Percentiles rank a stretch among this genome's conserved stretches.
These are phyloP conservation scores for Colletotrichum noveboracense DNA, from an alignment of 2,329 filamentous ascomycete genomes.

Conservation along the genomic window DNA sequence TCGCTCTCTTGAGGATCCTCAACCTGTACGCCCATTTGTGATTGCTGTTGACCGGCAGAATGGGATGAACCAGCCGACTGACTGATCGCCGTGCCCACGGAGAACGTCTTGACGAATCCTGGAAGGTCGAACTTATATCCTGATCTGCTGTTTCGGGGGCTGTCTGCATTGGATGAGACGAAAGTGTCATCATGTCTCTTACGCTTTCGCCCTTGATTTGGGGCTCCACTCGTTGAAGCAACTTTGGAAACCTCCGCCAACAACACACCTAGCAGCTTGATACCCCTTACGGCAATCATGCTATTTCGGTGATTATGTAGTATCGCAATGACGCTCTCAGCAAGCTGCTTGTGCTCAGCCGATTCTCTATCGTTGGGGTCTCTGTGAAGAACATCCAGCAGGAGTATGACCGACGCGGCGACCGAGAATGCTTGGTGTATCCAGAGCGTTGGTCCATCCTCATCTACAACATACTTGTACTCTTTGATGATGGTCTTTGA, in stretches of 20 bases:
- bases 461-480: conserved; percentile 24
- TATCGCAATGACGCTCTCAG: not conserved
- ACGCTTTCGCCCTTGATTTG: not conserved
- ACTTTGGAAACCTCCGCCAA: not conserved
- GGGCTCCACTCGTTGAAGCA: not conserved
- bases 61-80: not conserved
- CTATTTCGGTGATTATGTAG: not conserved
- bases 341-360: not conserved
- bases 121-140: not conserved
- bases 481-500: conserved; percentile 42
- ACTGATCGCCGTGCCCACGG: not conserved
- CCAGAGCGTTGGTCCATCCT: conserved; percentile 29
- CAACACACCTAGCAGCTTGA: not conserved
- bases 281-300: not conserved
- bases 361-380: not conserved
- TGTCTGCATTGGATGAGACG: not conserved
- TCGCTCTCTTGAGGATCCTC: not conserved
- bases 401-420: not conserved
- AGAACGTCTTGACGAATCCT: not conserved
- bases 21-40: not conserved
- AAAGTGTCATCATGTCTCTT: not conserved
- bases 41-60: not conserved
- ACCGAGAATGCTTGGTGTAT: conserved; percentile 33
- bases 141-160: not conserved
- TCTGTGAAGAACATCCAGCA: not conserved